Evolutionary conservation across 768 basidiomycete species (phyloP), one percentile per base, ranked within the genome.

Genomic region (Trametes meyenii): DNA sequence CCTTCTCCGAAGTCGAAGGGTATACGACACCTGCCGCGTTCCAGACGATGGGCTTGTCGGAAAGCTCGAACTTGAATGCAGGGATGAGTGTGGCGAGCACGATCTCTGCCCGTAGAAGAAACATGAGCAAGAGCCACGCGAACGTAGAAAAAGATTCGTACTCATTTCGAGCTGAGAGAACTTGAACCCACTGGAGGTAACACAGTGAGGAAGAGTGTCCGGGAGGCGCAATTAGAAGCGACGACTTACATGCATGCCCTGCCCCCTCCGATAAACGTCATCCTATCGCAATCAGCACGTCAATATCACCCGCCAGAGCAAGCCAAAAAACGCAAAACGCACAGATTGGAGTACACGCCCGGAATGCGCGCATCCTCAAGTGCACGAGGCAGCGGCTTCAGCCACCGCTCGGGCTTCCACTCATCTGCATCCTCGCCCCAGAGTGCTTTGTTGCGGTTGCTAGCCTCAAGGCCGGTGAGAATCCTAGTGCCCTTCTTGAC

Each of bases 371-470:
- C 60, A 3, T 61, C 59, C 33, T 58, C 60, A 7, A 58, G 44
- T 12, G 38, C 50, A 1, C 38, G 46, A 6, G 63, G 60, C 5
- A 59, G 53, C 2, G 56, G 57, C 33, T 50, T 33, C n/a, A 64
- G 50, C 63, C 63, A 64, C 3, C 63, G 63, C 40, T 61, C 59
- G 1, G 87, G 88, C 36, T 78, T 73, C 68, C 85, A 90, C 42
- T 77, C 78, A 17, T 58, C 29, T n/a, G 67, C 69, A 46, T 70
- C 69, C 13, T 65, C 63, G 7, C 69, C 69, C 69, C 69, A 80
- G 77, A 11, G 84, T 78, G 55, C 84, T 49, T 76, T 77, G 13
- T 81, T 79, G 16, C 74, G 69, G 69, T 88, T 85, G 52, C 86
- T 75, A n/a, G 71, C 71, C 4, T 67, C 52, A 21, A 84, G 74